Percentiles rank a stretch among this genome's conserved stretches.
These are phyloP conservation scores for Cercophora scortea DNA, from an alignment of 495 filamentous ascomycete genomes.

Conservation along the genomic window DNA sequence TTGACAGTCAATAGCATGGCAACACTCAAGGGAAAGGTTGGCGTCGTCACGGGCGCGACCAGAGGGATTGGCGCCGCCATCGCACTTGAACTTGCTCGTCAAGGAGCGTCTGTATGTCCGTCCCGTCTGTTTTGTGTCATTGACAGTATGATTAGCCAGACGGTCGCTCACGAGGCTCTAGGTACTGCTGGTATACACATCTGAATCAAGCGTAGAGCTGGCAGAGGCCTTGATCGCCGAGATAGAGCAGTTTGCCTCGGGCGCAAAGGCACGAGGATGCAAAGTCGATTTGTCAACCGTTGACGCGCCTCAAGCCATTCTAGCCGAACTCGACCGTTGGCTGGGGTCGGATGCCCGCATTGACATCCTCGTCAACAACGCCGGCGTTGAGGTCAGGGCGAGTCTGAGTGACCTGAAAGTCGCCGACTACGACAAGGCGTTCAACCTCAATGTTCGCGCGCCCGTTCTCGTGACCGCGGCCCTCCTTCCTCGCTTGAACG, in stretches of 20 bases:
- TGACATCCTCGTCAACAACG: conserved; percentile 56
- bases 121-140: not conserved
- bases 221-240: not conserved
- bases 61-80: conserved; percentile 7
- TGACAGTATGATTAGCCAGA: not conserved
- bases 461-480: conserved; percentile 55
- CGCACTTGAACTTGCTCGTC: conserved; percentile 5
- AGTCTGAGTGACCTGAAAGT: conserved; percentile 46
- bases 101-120: conserved; percentile 2
- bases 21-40: conserved; percentile 1
- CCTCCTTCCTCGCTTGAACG: conserved; percentile 37
- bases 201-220: not conserved
- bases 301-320: not conserved
- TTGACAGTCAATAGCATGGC: no score
- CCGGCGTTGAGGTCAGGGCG: conserved; percentile 41
- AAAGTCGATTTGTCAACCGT: conserved; percentile 3
- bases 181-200: conserved; percentile 7
- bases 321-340: conserved; percentile 5
- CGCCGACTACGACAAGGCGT: conserved; percentile 48
- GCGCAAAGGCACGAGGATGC: conserved; percentile 1
- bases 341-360: not conserved
- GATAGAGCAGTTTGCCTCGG: not conserved
- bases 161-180: not conserved
- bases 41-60: conserved; percentile 8
- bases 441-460: conserved; percentile 55